phyloP scores from a whole-genome alignment of 148 eudicot species.

The Euryodendron excelsum region DNA sequence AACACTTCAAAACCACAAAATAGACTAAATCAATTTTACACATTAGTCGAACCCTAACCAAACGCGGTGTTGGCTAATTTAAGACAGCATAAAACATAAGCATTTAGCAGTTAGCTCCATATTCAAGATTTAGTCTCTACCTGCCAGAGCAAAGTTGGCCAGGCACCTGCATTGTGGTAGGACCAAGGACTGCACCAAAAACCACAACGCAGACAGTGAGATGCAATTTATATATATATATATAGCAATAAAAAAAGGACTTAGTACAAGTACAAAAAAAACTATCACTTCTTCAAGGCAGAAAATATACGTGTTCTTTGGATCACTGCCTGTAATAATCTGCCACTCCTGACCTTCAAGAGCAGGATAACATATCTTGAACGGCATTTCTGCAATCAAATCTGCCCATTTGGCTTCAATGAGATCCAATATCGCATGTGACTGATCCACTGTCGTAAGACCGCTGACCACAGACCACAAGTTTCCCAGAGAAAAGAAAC shows the following conservation, averaged over 20 bases:
- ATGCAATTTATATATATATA: neutral
- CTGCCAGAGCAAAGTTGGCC: slow-evolving; percentile 84
- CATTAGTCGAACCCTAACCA: neutral
- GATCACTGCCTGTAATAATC: slow-evolving; percentile 62
- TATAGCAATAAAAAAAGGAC: too few species aligned
- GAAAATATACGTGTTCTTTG: slow-evolving; percentile 52
- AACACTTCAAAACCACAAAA: too few species aligned
- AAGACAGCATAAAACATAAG: neutral
- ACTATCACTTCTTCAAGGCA: neutral
- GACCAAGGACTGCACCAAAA: slow-evolving; percentile 61
- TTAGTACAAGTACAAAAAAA: neutral
- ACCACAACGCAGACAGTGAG: slow-evolving; percentile 2
- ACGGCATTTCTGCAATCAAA: slow-evolving; percentile 57
- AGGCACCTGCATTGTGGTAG: slow-evolving; percentile 70
- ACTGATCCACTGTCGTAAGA: slow-evolving; percentile 49
- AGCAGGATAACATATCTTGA: slow-evolving; percentile 66
- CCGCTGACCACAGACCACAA: slow-evolving; percentile 60
- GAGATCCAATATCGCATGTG: slow-evolving; percentile 61
- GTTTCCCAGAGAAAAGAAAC: slow-evolving; percentile 62
- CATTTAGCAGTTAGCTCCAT: slow-evolving; percentile 1
- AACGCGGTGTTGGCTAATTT: neutral
- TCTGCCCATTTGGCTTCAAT: slow-evolving; percentile 59
- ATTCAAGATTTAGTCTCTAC: slow-evolving; percentile 20
- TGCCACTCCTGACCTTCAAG: slow-evolving; percentile 66
- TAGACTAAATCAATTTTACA: neutral